Base-by-base conservation (phyloP, 2,329 filamentous ascomycete species). In the Xylariaceae sp. region DNA sequence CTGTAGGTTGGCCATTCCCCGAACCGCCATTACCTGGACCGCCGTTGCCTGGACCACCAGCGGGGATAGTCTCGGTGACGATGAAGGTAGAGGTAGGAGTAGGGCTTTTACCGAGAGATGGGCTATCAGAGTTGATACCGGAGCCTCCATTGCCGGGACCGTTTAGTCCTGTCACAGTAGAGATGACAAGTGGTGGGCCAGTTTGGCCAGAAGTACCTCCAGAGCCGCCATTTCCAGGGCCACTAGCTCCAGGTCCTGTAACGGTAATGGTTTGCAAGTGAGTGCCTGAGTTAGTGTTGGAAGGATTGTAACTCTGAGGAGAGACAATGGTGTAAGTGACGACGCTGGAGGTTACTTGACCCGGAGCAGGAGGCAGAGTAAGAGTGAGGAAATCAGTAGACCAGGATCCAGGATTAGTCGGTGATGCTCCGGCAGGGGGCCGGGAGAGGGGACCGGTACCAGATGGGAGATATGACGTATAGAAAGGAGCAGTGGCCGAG, bases 351-450 rank as follows among this genome's bases (percentile, higher is more conserved):
- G 50, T 56, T 54, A 45, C 49, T 56, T 56, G 63, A 23, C 62
- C 64, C 34, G 67, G 45, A 37, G 40, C 56, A 36, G 65, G 62
- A 37, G 67, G 64, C 16, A 66, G 28, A 28, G 68, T 70, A 19
- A 69, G 56, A 47, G 66, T 70, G 36, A 69, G 63, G 39, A 62
- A 68, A 48, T 67, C 65, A 51, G 68, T 69, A 31, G 65, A 67
- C 67, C 67, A 70, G 21, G 65, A 60, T 37, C 56, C 57, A 52
- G 46, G 56, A 31, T 49, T 58, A 44, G 61, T 61, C 9, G 49
- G 34, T 5, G 61, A 55, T 14, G 61, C 60, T 23, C 59, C 55
- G 7, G 61, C 58, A 11, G 68, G 61, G 52, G 65, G 64, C 66
- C 65, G 62, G 28, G 56, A 56, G 14, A 56, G 24, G 17, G 63